Evolutionary conservation across 768 basidiomycete species (phyloP), one percentile per base, ranked within the genome.

Genomic region (Tricholomella constricta): DNA sequence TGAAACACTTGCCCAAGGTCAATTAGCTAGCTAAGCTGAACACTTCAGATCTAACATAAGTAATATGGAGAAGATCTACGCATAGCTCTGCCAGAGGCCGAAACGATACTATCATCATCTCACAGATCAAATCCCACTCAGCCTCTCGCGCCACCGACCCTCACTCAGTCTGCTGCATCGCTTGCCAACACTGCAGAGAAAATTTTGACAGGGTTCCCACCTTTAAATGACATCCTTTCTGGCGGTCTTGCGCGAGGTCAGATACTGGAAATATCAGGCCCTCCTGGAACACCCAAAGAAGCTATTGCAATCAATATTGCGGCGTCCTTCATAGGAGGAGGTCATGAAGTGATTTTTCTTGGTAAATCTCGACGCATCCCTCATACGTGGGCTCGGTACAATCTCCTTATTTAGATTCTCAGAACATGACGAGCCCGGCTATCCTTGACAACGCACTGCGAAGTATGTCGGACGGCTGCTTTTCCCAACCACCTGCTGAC

Each of bases 231-330:
- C 15, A 64, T 90, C 2, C 75, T 91, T 5, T 78, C 73, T 27
- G 86, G 86, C 40, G 89, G 89, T 14, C 67, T 91, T 40, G 68
- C 72, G 48, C 76, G 74, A 51, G 85, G 86, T 7, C 75, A 79
- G 56, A 74, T 89, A 55, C 73, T 91, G 17, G 89, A 91, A 69
- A 71, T 91, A 59, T 87, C 87, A 26, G 89, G 89, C 0, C 86
- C 88, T 40, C 89, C 89, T 0, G 89, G 89, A 43, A 78, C 80
- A 34, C 78, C 81, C 9, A 91, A 88, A 57, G 85, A 86, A 52
- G 63, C 60, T 11, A 57, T 89, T 7, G 79, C 80, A 8, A 66
- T 78, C 12, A 74, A 77, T 45, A 75, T 88, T 40, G 75, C 78
- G 12, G 64, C 69, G 29, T 74, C 69, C 3, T 82, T 85, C 50